Conservation (phyloP, 805 yeast genomes). For the Teunomyces pallodes region DNA sequence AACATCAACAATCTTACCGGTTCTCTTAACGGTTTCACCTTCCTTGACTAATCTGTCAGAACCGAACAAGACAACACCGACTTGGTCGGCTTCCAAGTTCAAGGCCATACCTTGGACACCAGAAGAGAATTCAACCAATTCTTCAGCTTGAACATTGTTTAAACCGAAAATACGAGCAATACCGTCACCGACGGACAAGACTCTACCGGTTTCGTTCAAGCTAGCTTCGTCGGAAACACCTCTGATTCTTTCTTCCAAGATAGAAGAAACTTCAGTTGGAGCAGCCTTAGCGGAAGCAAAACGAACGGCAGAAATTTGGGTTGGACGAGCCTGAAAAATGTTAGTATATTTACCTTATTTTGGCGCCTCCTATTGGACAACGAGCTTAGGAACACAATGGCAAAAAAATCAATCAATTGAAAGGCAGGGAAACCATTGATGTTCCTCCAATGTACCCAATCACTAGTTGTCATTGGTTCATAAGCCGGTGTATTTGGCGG, state of each 20-base stretch:
- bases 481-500: not conserved
- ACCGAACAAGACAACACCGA: slow-evolving; percentile 99
- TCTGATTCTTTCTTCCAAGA: slow-evolving; percentile 98
- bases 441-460: not conserved
- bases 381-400: not conserved
- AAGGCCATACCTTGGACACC: slow-evolving; percentile 99
- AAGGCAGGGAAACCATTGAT: not conserved
- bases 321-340: slow-evolving; percentile 65
- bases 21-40: slow-evolving; percentile 99
- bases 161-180: slow-evolving; percentile 99
- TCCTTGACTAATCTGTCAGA: slow-evolving; percentile 97
- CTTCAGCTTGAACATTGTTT: slow-evolving; percentile 99
- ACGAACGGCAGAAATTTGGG: slow-evolving; percentile 63
- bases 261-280: slow-evolving; percentile 98
- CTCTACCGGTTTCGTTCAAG: slow-evolving; percentile 99
- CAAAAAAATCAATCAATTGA: not conserved
- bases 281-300: slow-evolving; percentile 96
- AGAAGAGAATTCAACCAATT: slow-evolving; percentile 97
- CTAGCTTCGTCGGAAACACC: slow-evolving; percentile 97
- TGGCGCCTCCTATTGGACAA: not conserved
- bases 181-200: slow-evolving; percentile 99
- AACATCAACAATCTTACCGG: slow-evolving; percentile 98
- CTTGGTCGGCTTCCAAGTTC: slow-evolving; percentile 99
- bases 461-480: not conserved
- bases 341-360: slow-evolving; percentile 24